Evolutionary conservation across 306 rosid genomes (phyloP), one percentile per base, ranked within the genome.

Genomic region (Herpetospermum pedunculosum): DNA sequence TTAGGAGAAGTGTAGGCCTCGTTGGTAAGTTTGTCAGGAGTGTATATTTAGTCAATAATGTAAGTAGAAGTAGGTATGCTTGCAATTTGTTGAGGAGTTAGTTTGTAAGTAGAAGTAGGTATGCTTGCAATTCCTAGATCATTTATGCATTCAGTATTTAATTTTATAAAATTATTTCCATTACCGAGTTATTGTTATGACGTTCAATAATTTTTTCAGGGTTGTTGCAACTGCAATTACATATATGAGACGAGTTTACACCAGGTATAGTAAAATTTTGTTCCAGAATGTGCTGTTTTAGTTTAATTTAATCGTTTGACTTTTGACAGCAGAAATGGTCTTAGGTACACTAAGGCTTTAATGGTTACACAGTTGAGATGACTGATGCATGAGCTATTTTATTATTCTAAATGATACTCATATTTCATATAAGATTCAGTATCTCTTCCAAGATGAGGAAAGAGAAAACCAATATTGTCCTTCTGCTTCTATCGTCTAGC

Each of bases 211-310:
- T 41, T 23, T 38, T 83, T 82, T 79, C 89, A 91, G 98, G 92
- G 96, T 93, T 76, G 94, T 90, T 73, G 98, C 98, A 58, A 93
- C 98, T 48, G 97, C 98, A 55, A 89, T 93, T 71, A 73, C 97
- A 35, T 93, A 93, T 83, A 87, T 93, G 98, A 90, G 98, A 78
- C 98, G 96, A 18, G 98, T 91, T 80, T 93, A 93, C 78, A 84
- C 90, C 79, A 86, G 89, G 98, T 93, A 93, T 74, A 10, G 40
- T 40, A 16, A 55, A 44, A 77, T 26, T 58, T 10, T 70, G 14
- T 41, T 25, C 2, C 29, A 64, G 29, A 38, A 37, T n/a, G 38
- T 30, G 35, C 32, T 29, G 38, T 32, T 60, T 60, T 30, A 16
- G n/a, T 30, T 60, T 29, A 3, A 30, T 15, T 60, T 34, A 32